A percentile compares a stretch with the other conserved stretches of the same genome.
phyloP scores from a whole-genome alignment of 2,329 filamentous ascomycete species.

The Ciborinia camelliae region DNA sequence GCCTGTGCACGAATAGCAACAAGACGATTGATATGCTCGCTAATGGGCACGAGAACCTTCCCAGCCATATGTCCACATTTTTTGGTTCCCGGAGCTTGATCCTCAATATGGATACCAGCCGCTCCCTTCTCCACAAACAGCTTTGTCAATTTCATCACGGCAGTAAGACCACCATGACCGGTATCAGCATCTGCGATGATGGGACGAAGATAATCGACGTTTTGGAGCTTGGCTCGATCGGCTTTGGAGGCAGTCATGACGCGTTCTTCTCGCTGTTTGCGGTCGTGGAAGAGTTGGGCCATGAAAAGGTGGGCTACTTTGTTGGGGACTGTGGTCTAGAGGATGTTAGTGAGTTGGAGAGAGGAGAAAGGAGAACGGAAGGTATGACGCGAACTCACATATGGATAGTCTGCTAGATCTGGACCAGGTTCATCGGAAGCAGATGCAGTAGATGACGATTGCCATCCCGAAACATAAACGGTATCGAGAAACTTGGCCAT shows the following conservation, averaged over 20 bases:
- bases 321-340: slow-evolving; percentile 91
- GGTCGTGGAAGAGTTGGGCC: slow-evolving; percentile 98
- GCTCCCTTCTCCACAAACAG: slow-evolving; percentile 95
- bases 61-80: slow-evolving; percentile 99
- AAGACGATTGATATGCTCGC: slow-evolving; percentile 95
- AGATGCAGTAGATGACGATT: slow-evolving; percentile 94
- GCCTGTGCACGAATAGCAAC: slow-evolving; percentile 96
- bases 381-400: slow-evolving; percentile 63
- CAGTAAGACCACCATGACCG: slow-evolving; percentile 94
- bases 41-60: slow-evolving; percentile 94
- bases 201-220: slow-evolving; percentile 90
- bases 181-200: slow-evolving; percentile 98
- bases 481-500: slow-evolving; percentile 99
- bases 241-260: slow-evolving; percentile 66
- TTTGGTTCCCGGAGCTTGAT: slow-evolving; percentile 97
- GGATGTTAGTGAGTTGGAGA: background rate
- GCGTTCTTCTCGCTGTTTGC: slow-evolving; percentile 96
- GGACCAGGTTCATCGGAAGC: slow-evolving; percentile 93
- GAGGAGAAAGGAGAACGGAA: background rate
- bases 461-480: slow-evolving; percentile 98
- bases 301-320: slow-evolving; percentile 98
- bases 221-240: slow-evolving; percentile 68
- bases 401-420: slow-evolving; percentile 96
- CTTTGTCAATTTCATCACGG: slow-evolving; percentile 99
- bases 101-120: slow-evolving; percentile 97